These are phyloP conservation scores for Hygrophorus pudorinus DNA, from an alignment of 768 basidiomycete genomes.

Conservation along the genomic window DNA sequence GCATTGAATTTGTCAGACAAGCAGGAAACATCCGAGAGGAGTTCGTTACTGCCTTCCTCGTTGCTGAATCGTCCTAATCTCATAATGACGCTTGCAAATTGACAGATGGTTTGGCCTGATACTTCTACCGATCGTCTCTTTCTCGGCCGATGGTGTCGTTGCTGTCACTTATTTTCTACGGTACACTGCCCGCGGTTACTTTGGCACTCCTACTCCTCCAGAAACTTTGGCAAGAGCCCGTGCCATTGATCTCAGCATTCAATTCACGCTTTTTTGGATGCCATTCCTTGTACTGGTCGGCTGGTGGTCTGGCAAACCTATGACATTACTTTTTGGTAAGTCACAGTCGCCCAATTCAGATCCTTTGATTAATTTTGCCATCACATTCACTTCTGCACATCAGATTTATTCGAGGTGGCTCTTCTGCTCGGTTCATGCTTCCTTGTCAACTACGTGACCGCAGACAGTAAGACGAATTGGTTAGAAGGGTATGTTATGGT, in stretches of 20 bases:
- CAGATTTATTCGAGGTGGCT: conserved; percentile 63
- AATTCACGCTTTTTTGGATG: conserved; percentile 75
- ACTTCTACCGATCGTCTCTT: conserved; percentile 63
- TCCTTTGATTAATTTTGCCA: background rate
- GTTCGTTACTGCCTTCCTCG: conserved; percentile 22
- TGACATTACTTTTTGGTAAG: conserved; percentile 61
- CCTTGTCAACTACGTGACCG: conserved; percentile 72
- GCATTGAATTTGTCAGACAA: conserved; percentile 45
- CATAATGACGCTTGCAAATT: conserved; percentile 3
- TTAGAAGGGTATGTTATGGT: conserved; percentile 61
- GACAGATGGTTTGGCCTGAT: conserved; percentile 65
- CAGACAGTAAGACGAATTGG: conserved; percentile 75
- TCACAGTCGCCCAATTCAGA: background rate
- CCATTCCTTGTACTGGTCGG: conserved; percentile 58
- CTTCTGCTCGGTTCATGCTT: conserved; percentile 58
- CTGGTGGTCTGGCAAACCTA: conserved; percentile 55
- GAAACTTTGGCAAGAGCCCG: conserved; percentile 53
- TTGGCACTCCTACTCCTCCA: conserved; percentile 27
- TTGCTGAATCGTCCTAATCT: background rate
- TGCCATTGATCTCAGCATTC: conserved; percentile 70
- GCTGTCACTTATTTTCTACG: conserved; percentile 49
- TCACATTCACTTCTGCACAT: background rate
- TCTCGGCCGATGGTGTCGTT: conserved; percentile 59
- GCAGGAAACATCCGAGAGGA: conserved; percentile 36
- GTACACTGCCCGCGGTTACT: conserved; percentile 29